Evolutionary conservation across 2,329 filamentous ascomycete species (phyloP).

Genomic region (Aspergillus pseudoterreus): DNA sequence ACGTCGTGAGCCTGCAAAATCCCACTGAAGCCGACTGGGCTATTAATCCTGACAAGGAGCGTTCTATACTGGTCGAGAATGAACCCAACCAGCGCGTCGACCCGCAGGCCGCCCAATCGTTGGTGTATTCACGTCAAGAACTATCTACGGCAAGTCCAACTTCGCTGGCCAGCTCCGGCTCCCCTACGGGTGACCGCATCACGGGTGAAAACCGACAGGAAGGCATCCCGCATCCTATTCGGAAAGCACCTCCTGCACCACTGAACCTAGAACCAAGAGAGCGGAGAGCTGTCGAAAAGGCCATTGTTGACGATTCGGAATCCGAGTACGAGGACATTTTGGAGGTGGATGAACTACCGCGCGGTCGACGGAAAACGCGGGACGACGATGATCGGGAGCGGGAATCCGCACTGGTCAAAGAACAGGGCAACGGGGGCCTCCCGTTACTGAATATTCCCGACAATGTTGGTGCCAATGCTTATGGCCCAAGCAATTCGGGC

Average conservation of each 20-base stretch:
- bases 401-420: conserved; percentile 65
- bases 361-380: conserved; percentile 77
- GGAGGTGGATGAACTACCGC: conserved; percentile 63
- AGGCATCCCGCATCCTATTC: conserved; percentile 55
- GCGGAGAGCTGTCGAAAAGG: conserved; percentile 41
- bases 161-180: conserved; percentile 19
- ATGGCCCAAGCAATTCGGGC: neutral
- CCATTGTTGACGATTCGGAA: conserved; percentile 61
- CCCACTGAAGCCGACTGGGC: conserved; percentile 3
- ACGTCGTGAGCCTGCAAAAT: conserved; percentile 1
- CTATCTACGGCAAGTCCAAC: conserved; percentile 14
- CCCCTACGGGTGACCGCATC: conserved; percentile 13
- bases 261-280: conserved; percentile 61
- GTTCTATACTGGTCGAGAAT: neutral
- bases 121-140: conserved; percentile 13
- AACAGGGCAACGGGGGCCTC: conserved; percentile 43
- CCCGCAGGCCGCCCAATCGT: conserved; percentile 8
- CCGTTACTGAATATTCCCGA: conserved; percentile 6
- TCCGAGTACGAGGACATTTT: conserved; percentile 80
- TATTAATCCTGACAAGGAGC: neutral
- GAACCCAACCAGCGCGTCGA: conserved; percentile 6
- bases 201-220: conserved; percentile 15
- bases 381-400: conserved; percentile 82
- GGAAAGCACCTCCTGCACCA: conserved; percentile 83
- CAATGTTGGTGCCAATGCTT: neutral